Percentiles rank a stretch among this genome's conserved stretches.
Evolutionary conservation across 2,329 filamentous ascomycete genomes (phyloP).

Genomic region (Botrytis squamosa): DNA sequence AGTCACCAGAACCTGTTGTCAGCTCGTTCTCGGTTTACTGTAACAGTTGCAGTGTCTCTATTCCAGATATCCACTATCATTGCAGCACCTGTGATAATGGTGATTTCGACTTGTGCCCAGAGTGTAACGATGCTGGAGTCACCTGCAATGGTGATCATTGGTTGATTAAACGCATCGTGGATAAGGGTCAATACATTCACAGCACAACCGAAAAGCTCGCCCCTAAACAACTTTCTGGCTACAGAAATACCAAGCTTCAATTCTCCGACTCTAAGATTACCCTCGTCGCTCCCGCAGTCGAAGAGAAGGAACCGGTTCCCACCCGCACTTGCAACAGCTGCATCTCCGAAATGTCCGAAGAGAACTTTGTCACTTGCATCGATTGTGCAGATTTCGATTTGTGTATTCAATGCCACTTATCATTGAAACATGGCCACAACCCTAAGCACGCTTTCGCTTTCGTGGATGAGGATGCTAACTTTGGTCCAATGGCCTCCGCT

Average conservation of each 20-base stretch:
- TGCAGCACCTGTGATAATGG: constrained; percentile 91
- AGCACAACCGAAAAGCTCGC: constrained; percentile 81
- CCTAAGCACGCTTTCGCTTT: constrained; percentile 79
- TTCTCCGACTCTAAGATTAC: constrained; percentile 33
- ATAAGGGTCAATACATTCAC: constrained; percentile 74
- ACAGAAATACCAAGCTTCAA: neutral
- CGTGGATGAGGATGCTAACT: constrained; percentile 60
- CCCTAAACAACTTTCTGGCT: constrained; percentile 42
- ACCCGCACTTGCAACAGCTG: constrained; percentile 62
- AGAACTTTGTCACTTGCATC: constrained; percentile 80
- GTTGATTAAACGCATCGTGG: constrained; percentile 87
- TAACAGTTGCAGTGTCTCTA: constrained; percentile 80
- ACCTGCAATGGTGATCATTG: constrained; percentile 83
- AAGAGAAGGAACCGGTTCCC: constrained; percentile 31
- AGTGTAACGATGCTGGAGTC: constrained; percentile 72
- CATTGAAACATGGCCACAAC: constrained; percentile 82
- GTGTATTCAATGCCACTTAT: constrained; percentile 77
- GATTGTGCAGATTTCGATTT: constrained; percentile 89
- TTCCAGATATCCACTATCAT: constrained; percentile 85
- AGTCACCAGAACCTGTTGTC: constrained; percentile 16
- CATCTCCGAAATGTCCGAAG: constrained; percentile 62
- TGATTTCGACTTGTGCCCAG: constrained; percentile 88
- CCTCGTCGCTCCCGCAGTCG: constrained; percentile 28
- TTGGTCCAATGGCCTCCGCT: constrained; percentile 60
- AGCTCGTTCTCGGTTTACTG: constrained; percentile 81